Evolutionary conservation across 169 alveolate species (phyloP).

Genomic region (Miamiensis avidus): DNA sequence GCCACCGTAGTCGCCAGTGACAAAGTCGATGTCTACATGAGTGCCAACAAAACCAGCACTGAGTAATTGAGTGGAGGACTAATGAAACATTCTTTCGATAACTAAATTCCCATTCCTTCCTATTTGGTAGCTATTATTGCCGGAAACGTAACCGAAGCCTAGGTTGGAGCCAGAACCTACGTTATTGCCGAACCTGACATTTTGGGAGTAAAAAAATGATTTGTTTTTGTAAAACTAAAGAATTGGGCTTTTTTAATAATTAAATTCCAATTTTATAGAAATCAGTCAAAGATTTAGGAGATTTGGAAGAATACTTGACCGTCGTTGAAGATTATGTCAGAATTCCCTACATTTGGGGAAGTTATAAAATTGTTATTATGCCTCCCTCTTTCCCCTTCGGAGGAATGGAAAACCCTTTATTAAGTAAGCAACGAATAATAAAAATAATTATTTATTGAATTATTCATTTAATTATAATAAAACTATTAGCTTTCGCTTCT

Average conservation of each 20-base stretch:
- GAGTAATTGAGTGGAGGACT: constrained; percentile 7
- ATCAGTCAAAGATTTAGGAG: constrained; percentile 68
- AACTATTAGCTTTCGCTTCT: constrained; percentile 71
- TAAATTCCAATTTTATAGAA: constrained; percentile 27
- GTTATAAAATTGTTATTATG: constrained; percentile 71
- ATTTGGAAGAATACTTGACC: constrained; percentile 53
- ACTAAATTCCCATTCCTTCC: constrained; percentile 72
- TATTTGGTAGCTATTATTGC: constrained; percentile 83
- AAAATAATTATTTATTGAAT: too few species aligned
- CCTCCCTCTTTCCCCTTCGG: constrained; percentile 92
- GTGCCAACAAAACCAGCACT: constrained; percentile 39
- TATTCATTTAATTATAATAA: too few species aligned
- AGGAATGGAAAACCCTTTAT: constrained; percentile 90
- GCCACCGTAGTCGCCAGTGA: constrained; percentile 62
- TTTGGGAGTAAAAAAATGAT: background rate
- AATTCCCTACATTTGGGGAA: constrained; percentile 81
- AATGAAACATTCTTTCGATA: constrained; percentile 46
- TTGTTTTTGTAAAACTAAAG: background rate
- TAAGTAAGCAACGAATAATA: too few species aligned
- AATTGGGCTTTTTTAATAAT: too few species aligned
- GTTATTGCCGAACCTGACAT: constrained; percentile 76
- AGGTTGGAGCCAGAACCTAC: constrained; percentile 60
- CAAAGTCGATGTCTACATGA: constrained; percentile 55
- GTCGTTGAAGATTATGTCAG: constrained; percentile 59
- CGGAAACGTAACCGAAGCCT: constrained; percentile 70